These are phyloP conservation scores for Arthroderma uncinatum DNA, from an alignment of 2,329 filamentous ascomycete species.

Conservation along the genomic window DNA sequence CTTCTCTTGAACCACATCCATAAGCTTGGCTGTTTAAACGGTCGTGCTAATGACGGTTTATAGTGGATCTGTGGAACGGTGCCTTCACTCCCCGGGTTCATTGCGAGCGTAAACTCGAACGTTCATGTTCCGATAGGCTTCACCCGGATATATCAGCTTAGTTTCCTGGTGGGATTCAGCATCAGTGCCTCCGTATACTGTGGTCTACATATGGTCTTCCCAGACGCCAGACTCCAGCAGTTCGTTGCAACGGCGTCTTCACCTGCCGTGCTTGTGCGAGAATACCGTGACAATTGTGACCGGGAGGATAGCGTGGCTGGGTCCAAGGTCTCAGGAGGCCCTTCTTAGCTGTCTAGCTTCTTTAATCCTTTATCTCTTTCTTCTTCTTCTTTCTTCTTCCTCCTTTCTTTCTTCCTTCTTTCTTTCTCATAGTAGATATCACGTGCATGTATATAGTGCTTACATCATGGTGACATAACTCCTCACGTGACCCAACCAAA, in stretches of 20 bases:
- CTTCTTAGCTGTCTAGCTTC: background rate
- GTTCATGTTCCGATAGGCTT: slow-evolving; percentile 19
- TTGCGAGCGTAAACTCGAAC: slow-evolving; percentile 21
- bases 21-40: background rate
- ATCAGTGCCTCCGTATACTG: slow-evolving; percentile 31
- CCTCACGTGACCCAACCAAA: no score
- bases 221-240: slow-evolving; percentile 10
- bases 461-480: background rate
- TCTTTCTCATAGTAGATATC: background rate
- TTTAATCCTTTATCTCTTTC: no score
- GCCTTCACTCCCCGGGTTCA: slow-evolving; percentile 27
- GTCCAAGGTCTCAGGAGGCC: no score
- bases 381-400: background rate
- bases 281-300: slow-evolving; percentile 11
- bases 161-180: slow-evolving; percentile 31
- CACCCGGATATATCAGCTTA: slow-evolving; percentile 34
- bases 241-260: slow-evolving; percentile 10
- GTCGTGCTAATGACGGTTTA: background rate
- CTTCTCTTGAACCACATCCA: background rate
- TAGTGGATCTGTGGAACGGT: slow-evolving; percentile 13
- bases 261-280: slow-evolving; percentile 6
- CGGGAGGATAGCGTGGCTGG: background rate
- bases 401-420: background rate
- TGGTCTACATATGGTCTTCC: slow-evolving; percentile 23
- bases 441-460: background rate